Evolutionary conservation across 176 grass and related monocot species (phyloP), one percentile per base, ranked within the genome.

Genomic region (Stipa capillata): DNA sequence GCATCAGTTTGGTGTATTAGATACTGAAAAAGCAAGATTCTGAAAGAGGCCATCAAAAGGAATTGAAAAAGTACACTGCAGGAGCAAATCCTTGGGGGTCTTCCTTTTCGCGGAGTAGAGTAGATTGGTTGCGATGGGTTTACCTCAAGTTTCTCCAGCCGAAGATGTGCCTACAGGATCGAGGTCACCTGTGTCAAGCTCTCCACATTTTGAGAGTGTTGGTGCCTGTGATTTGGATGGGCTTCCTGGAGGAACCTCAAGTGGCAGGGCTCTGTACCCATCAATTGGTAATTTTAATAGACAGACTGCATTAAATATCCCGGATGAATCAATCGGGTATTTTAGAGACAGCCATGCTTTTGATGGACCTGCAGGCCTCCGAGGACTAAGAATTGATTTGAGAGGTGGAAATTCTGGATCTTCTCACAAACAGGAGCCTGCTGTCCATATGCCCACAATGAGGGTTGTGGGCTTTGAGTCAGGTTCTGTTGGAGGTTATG

Each of bases 391-490:
- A 60, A 82, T 84, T 59, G 72, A 79, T 72, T 82, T 73, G 3
- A 73, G 43, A 39, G 86, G 82, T 82, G 28, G 54, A 86, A 65
- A 66, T 82, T 60, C 73, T 60, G 75, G 45, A 67, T 61, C 65
- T 69, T 79, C 72, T 79, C 72, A 64, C 33, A 91, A 87, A 75
- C 15, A 79, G 37, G 72, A 48, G 13, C 60, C 82, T 55, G 31
- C 27, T 89, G 54, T 76, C 25, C 69, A 72, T 72, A 75, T 72
- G 72, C 89, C 92, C 16, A 58, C 69, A 41, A 87, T 81, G 51
- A 82, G 92, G 51, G 82, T 99, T 50, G 86, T 93, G 65, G 97
- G 97, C 58, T 99, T 99, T 82, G 75, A 84, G 79, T 96, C 92
- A 37, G 11, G 65, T 48, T 80, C 16, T 76, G 1, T 43, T 67